Percentiles rank a stretch among this genome's conserved stretches.
These are phyloP conservation scores for Mangifera indica DNA, from an alignment of 345 rosid genomes.

Conservation along the genomic window DNA sequence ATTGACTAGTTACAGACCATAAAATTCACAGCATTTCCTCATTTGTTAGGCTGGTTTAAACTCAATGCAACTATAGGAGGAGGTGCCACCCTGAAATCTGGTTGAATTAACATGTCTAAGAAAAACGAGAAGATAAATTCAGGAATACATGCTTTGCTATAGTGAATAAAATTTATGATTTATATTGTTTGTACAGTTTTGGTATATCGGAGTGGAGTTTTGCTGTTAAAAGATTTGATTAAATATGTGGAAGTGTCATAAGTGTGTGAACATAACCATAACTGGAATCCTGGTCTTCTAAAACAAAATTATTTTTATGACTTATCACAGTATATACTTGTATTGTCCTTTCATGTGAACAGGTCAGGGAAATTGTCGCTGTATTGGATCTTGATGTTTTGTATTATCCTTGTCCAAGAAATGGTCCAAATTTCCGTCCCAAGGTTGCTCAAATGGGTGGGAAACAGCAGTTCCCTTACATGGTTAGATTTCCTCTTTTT, in stretches of 20 bases:
- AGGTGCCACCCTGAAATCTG: constrained; percentile 4
- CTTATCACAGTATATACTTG: constrained; percentile 16
- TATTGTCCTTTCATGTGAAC: constrained; percentile 20
- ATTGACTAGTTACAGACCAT: neutral
- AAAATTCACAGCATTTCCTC: neutral
- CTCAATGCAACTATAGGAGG: neutral
- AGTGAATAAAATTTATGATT: no score
- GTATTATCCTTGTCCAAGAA: constrained; percentile 88
- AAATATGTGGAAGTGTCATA: neutral
- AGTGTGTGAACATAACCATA: neutral
- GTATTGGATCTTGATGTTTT: constrained; percentile 89
- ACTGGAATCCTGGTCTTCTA: neutral
- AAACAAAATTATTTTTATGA: neutral
- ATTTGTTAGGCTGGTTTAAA: neutral
- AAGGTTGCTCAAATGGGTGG: constrained; percentile 83
- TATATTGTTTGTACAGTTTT: constrained; percentile 4
- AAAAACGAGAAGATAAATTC: neutral
- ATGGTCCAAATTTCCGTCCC: constrained; percentile 87
- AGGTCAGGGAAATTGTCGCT: constrained; percentile 94
- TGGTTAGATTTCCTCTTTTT: constrained; percentile 56
- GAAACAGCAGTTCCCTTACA: constrained; percentile 87
- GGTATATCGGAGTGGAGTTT: neutral
- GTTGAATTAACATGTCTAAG: neutral
- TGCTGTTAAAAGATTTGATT: neutral
- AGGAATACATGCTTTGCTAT: neutral